phyloP scores from a whole-genome alignment of 331 rosid genomes.

The Rhamnella rubrinervis region DNA sequence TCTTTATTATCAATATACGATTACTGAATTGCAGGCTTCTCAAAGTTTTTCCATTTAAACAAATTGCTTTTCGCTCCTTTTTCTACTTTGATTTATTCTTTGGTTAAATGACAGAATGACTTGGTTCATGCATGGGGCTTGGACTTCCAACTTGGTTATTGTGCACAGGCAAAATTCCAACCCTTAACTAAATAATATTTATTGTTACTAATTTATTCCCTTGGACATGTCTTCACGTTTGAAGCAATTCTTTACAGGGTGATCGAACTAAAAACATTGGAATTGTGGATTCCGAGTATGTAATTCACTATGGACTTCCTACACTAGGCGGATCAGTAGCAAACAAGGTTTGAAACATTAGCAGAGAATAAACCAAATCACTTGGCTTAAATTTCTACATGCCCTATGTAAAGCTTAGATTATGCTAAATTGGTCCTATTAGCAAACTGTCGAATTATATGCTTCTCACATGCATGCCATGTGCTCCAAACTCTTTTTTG shows the following conservation, averaged over 20 bases:
- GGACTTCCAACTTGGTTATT: conserved; percentile 48
- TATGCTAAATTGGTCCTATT: no score
- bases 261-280: conserved; percentile 41
- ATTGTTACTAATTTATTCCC: not conserved
- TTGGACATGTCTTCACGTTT: not conserved
- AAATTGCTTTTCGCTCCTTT: not conserved
- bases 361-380: not conserved
- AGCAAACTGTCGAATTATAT: no score
- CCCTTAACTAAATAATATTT: not conserved
- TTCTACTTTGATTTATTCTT: not conserved
- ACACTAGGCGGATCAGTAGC: conserved; percentile 30
- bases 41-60: not conserved
- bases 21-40: no score
- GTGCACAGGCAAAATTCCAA: conserved; percentile 34
- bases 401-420: no score
- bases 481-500: no score
- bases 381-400: not conserved
- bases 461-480: no score
- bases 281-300: conserved; percentile 48
- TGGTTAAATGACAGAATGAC: conserved; percentile 30
- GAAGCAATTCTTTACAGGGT: conserved; percentile 36
- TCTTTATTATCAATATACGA: no score
- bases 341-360: conserved; percentile 33
- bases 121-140: conserved; percentile 56
- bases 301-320: conserved; percentile 42